Conservation (phyloP, 2,329 filamentous ascomycete genomes). For the Xylariaceae sp. region DNA sequence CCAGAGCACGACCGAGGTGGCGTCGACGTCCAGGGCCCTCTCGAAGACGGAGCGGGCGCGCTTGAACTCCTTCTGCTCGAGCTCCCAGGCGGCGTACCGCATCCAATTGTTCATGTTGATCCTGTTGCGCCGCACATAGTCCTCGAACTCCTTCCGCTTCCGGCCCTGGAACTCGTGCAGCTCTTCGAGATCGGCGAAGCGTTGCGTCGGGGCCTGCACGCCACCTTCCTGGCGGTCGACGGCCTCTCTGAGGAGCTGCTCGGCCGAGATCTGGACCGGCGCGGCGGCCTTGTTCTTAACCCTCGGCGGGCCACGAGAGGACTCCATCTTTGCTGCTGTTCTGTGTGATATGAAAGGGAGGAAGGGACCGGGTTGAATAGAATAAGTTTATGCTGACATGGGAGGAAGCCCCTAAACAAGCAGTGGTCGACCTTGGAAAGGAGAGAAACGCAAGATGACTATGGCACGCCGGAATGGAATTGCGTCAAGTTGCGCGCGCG, state of each 20-base stretch:
- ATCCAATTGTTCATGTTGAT: conserved; percentile 99
- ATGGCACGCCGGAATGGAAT: not conserved
- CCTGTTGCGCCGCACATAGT: conserved; percentile 92
- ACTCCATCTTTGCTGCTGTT: too few species aligned
- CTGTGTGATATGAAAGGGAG: conserved; percentile 25
- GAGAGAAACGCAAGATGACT: not conserved
- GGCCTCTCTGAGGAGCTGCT: conserved; percentile 94
- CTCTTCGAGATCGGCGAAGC: conserved; percentile 94
- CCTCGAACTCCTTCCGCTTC: conserved; percentile 94
- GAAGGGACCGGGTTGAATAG: not conserved
- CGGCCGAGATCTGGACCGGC: conserved; percentile 86
- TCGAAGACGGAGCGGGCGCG: conserved; percentile 92
- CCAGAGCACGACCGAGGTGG: conserved; percentile 83
- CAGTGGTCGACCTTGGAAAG: not conserved
- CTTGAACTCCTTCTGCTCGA: conserved; percentile 95
- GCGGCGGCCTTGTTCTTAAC: conserved; percentile 99
- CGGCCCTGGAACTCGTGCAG: conserved; percentile 95
- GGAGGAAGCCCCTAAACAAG: not conserved
- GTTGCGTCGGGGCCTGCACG: conserved; percentile 84
- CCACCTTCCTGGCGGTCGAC: conserved; percentile 91
- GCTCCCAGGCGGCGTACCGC: conserved; percentile 94
- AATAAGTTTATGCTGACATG: too few species aligned
- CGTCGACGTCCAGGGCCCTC: conserved; percentile 84
- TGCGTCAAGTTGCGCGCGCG: not conserved
- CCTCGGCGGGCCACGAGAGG: conserved; percentile 81